These are phyloP conservation scores for Tilletia walkeri DNA, from an alignment of 1,284 basidiomycete genomes.

Conservation along the genomic window DNA sequence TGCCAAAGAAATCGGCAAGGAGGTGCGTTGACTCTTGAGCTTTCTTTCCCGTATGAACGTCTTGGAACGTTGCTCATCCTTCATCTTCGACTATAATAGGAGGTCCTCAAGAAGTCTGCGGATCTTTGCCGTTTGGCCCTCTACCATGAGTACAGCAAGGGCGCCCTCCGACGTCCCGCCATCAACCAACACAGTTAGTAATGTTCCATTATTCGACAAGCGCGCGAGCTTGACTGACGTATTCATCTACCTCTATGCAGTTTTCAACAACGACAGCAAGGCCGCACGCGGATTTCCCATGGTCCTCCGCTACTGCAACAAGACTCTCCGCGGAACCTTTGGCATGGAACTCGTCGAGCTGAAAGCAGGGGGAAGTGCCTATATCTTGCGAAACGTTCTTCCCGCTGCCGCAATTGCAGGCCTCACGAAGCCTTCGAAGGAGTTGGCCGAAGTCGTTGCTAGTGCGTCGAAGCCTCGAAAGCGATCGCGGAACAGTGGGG, in stretches of 20 bases:
- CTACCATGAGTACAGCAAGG: constrained; percentile 35
- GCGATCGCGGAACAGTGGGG: not conserved
- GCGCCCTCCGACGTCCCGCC: constrained; percentile 31
- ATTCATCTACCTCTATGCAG: not conserved
- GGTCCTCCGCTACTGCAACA: constrained; percentile 43
- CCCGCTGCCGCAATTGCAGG: not conserved
- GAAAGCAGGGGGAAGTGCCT: not conserved
- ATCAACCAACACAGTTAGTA: constrained; percentile 30
- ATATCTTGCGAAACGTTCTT: constrained; percentile 6
- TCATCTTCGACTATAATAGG: constrained; percentile 19
- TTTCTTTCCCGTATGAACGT: not conserved
- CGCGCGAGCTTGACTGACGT: not conserved
- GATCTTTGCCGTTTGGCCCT: constrained; percentile 41
- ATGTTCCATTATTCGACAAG: not conserved
- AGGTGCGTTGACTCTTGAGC: constrained; percentile 12
- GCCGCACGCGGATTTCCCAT: constrained; percentile 29
- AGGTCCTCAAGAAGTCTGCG: constrained; percentile 32
- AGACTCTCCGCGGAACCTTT: constrained; percentile 35
- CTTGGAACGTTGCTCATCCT: not conserved
- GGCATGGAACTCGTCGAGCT: constrained; percentile 42
- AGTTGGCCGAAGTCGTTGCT: constrained; percentile 20
- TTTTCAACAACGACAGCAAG: constrained; percentile 24
- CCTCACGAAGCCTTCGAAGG: not conserved
- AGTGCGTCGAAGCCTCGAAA: not conserved
- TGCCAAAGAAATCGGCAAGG: constrained; percentile 14